Percentiles rank a stretch among this genome's conserved stretches.
These are phyloP conservation scores for Cephaloascus fragrans DNA, from an alignment of 805 yeast genomes.

Conservation along the genomic window DNA sequence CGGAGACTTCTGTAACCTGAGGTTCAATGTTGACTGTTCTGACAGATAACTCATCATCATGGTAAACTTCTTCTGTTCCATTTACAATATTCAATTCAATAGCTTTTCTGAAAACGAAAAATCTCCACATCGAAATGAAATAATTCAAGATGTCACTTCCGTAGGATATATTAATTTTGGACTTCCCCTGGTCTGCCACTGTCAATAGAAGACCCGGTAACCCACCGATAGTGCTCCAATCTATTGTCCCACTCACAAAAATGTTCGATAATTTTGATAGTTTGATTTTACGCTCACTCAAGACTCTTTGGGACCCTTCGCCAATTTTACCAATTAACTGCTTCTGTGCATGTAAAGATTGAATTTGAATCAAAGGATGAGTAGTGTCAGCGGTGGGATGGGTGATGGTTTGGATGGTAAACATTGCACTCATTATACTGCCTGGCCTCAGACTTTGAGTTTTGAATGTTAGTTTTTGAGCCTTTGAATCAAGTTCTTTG, in stretches of 20 bases:
- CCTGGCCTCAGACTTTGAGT: conserved; percentile 8
- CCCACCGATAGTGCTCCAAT: conserved; percentile 84
- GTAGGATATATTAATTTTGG: conserved; percentile 43
- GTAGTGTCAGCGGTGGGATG: conserved; percentile 55
- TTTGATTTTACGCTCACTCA: conserved; percentile 50
- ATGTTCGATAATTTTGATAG: conserved; percentile 52
- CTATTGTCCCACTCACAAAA: conserved; percentile 68
- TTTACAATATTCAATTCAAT: conserved; percentile 35
- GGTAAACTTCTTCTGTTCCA: conserved; percentile 9
- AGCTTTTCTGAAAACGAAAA: conserved; percentile 76
- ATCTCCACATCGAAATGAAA: conserved; percentile 73
- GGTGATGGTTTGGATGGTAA: conserved; percentile 38
- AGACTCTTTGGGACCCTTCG: conserved; percentile 78
- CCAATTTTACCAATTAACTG: conserved; percentile 72
- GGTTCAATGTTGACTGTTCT: conserved; percentile 23
- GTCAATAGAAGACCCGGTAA: conserved; percentile 84
- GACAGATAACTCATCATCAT: conserved; percentile 27
- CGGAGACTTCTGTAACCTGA: not conserved
- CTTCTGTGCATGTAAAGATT: conserved; percentile 15
- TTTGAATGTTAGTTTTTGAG: too few relatives aligned
- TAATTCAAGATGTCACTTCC: conserved; percentile 40
- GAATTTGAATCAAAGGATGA: conserved; percentile 46
- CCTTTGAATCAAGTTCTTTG: too few relatives aligned
- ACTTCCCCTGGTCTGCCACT: conserved; percentile 65
- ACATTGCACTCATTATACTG: conserved; percentile 22